phyloP scores from a whole-genome alignment of 2,329 filamentous ascomycete species.

The Fusarium poae region DNA sequence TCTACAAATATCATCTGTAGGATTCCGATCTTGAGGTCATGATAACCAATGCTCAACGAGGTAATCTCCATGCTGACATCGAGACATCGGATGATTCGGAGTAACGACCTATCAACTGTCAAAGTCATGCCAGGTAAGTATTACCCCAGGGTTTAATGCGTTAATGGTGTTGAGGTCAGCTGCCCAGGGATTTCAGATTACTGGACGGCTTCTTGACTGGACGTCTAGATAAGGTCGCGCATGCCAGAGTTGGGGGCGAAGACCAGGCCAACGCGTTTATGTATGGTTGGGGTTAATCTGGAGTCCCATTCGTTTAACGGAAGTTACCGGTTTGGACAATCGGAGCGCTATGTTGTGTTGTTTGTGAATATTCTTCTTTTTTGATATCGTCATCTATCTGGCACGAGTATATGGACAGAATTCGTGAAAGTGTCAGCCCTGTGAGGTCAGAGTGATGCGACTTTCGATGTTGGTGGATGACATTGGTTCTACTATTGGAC shows the following conservation, averaged over 20 bases:
- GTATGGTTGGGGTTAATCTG: background rate
- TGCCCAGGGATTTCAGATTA: background rate
- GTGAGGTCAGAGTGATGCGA: background rate
- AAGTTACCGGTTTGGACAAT: background rate
- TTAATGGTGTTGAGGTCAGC: background rate
- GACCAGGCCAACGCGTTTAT: background rate
- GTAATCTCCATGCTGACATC: background rate
- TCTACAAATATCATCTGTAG: too few species aligned
- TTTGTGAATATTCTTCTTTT: background rate
- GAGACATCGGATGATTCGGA: too few species aligned
- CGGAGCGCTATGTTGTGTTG: background rate
- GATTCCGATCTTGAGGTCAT: too few species aligned
- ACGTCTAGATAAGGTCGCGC: conserved; percentile 1
- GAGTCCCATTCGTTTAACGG: background rate
- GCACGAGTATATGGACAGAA: accelerated
- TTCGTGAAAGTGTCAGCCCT: background rate
- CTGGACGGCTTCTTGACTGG: background rate
- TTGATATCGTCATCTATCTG: background rate
- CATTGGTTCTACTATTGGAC: background rate
- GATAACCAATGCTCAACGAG: background rate
- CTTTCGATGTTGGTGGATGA: background rate
- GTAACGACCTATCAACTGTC: background rate
- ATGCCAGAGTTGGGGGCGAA: conserved; percentile 1
- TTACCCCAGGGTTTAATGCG: too few species aligned
- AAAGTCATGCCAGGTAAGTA: background rate